phyloP scores from a whole-genome alignment of 2,329 filamentous ascomycete species.

The Dryadomyces quercivorus region DNA sequence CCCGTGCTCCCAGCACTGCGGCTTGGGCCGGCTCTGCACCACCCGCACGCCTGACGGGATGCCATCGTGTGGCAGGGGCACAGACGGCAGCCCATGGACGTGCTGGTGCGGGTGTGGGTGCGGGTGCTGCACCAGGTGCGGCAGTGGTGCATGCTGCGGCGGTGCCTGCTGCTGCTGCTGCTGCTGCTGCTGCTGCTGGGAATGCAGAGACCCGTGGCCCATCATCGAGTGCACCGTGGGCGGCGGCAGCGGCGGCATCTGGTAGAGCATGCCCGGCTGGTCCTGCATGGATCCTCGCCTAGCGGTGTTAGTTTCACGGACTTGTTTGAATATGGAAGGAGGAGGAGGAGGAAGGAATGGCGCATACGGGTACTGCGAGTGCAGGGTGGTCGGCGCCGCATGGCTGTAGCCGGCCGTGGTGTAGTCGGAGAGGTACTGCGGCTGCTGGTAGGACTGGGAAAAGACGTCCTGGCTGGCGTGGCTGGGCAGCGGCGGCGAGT shows the following conservation, averaged over 20 bases:
- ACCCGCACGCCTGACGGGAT: conserved; percentile 43
- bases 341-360: not conserved
- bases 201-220: not conserved
- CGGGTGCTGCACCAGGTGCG: not conserved
- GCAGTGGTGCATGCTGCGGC: not conserved
- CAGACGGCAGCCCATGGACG: not conserved
- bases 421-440: conserved; percentile 21
- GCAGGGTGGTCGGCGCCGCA: conserved; percentile 16
- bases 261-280: conserved; percentile 19
- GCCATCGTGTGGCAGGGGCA: conserved; percentile 1
- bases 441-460: conserved; percentile 20
- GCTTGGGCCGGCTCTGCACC: conserved; percentile 72
- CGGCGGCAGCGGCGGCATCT: conserved; percentile 17
- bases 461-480: conserved; percentile 18
- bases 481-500: conserved; percentile 13
- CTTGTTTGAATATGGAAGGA: too few species aligned
- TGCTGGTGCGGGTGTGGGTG: not conserved
- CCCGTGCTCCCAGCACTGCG: conserved; percentile 93
- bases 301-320: not conserved
- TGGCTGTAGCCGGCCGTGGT: conserved; percentile 13
- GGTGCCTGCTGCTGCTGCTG: conserved; percentile 3
- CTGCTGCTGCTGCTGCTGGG: not conserved
- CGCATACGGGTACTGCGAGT: conserved; percentile 21
- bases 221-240: conserved; percentile 9
- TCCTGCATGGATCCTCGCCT: conserved; percentile 3